These are phyloP conservation scores for Rubroboletus pulcherrimus DNA, from an alignment of 768 basidiomycete genomes.

Conservation along the genomic window DNA sequence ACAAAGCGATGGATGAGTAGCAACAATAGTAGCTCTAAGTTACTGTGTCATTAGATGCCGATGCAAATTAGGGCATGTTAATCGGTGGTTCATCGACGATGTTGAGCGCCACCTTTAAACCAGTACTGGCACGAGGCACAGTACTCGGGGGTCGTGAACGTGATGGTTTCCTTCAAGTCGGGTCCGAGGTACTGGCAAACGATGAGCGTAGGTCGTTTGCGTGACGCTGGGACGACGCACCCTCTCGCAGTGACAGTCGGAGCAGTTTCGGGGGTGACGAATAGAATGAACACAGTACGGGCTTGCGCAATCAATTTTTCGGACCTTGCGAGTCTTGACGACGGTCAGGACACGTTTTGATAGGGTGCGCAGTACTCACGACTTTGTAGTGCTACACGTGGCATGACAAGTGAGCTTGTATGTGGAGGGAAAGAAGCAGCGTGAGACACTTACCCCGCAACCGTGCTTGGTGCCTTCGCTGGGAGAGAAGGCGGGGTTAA, in stretches of 20 bases:
- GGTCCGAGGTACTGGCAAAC: constrained; percentile 57
- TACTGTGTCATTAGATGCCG: constrained; percentile 25
- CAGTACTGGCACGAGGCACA: constrained; percentile 59
- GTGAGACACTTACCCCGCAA: constrained; percentile 51
- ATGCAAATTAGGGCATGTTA: constrained; percentile 4
- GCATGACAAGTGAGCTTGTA: constrained; percentile 5
- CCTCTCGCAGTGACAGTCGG: constrained; percentile 42
- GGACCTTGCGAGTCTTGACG: constrained; percentile 32
- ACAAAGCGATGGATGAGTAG: constrained; percentile 16
- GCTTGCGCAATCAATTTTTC: constrained; percentile 34
- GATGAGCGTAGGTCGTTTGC: constrained; percentile 2
- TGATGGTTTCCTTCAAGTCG: constrained; percentile 61
- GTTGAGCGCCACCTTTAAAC: constrained; percentile 46
- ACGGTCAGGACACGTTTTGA: constrained; percentile 10
- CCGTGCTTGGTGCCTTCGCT: constrained; percentile 75
- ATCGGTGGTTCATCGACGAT: constrained; percentile 28
- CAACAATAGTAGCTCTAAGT: constrained; percentile 29
- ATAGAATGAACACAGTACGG: constrained; percentile 39
- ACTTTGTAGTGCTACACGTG: constrained; percentile 60
- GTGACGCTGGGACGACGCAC: constrained; percentile 26
- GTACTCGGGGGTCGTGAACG: constrained; percentile 46
- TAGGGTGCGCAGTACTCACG: constrained; percentile 42
- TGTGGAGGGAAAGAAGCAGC: constrained; percentile 3
- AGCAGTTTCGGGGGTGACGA: constrained; percentile 39
- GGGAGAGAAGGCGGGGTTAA: constrained; percentile 28